Evolutionary conservation across 495 filamentous ascomycete genomes (phyloP).

Genomic region (Penicillium pancosmium): DNA sequence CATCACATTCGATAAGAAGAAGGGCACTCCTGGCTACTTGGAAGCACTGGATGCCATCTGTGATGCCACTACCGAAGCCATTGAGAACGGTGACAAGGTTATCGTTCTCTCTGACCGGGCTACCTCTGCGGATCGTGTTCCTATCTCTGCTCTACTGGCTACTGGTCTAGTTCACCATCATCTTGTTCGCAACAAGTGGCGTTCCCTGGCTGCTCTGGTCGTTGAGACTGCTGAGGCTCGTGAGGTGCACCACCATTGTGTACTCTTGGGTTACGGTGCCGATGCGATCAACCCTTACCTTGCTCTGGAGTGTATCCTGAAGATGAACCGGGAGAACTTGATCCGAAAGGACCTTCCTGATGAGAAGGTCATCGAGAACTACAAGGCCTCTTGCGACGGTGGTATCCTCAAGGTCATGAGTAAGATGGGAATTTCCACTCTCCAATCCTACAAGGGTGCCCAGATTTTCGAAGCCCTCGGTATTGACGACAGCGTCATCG

Average conservation of each 20-base stretch:
- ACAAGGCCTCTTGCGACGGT: constrained; percentile 96
- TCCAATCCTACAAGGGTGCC: constrained; percentile 98
- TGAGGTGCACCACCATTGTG: constrained; percentile 99
- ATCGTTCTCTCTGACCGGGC: constrained; percentile 91
- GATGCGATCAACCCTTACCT: constrained; percentile 98
- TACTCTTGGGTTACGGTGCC: constrained; percentile 92
- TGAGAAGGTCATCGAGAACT: constrained; percentile 89
- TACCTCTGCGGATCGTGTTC: constrained; percentile 78
- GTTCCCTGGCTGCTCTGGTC: constrained; percentile 83
- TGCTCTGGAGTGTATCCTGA: constrained; percentile 96
- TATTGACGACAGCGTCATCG: constrained; percentile 92
- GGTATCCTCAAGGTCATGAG: constrained; percentile 99
- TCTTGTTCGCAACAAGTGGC: constrained; percentile 95
- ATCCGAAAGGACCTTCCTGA: constrained; percentile 88
- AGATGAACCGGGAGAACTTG: constrained; percentile 94
- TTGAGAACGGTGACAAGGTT: constrained; percentile 82
- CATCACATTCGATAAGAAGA: constrained; percentile 89
- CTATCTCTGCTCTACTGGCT: constrained; percentile 86
- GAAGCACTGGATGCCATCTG: constrained; percentile 90
- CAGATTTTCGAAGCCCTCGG: constrained; percentile 99
- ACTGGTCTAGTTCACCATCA: constrained; percentile 97
- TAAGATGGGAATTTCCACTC: constrained; percentile 99
- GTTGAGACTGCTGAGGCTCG: constrained; percentile 96
- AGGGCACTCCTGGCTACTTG: constrained; percentile 85
- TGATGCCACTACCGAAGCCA: constrained; percentile 79